Percentiles rank a stretch among this genome's conserved stretches.
phyloP scores from a whole-genome alignment of 176 grass and related monocot species.

The Panicum miliaceum region DNA sequence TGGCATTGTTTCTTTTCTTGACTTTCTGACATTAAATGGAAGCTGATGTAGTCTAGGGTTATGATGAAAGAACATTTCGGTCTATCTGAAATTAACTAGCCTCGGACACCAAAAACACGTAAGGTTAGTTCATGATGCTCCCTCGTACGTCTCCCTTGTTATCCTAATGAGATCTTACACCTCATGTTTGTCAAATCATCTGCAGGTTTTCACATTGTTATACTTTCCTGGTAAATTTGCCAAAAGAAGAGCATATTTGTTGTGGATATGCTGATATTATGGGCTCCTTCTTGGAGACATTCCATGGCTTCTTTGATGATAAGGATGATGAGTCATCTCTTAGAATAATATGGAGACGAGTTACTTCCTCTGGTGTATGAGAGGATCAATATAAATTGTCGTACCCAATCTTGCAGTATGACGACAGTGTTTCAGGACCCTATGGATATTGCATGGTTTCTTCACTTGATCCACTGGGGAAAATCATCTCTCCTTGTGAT shows the following conservation, averaged over 20 bases:
- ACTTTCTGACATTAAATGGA: background rate
- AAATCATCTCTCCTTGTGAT: slow-evolving; percentile 84
- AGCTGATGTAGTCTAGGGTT: background rate
- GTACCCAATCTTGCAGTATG: slow-evolving; percentile 37
- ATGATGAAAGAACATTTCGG: background rate
- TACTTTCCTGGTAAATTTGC: slow-evolving; percentile 64
- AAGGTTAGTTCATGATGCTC: background rate
- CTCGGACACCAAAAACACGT: slow-evolving; percentile 20
- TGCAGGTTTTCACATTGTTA: slow-evolving; percentile 93
- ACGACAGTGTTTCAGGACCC: slow-evolving; percentile 36
- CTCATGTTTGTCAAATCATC: slow-evolving; percentile 38
- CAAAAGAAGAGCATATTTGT: slow-evolving; percentile 77
- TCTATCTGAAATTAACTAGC: slow-evolving; percentile 21
- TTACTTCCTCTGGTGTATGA: slow-evolving; percentile 78
- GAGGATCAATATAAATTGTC: slow-evolving; percentile 48
- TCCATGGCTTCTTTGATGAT: slow-evolving; percentile 71
- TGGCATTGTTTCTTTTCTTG: slow-evolving; percentile 14
- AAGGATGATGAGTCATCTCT: slow-evolving; percentile 58
- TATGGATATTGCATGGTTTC: slow-evolving; percentile 68
- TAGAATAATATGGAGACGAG: slow-evolving; percentile 71
- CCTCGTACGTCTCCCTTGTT: slow-evolving; percentile 19
- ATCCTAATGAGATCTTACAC: slow-evolving; percentile 21
- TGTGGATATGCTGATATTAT: slow-evolving; percentile 79
- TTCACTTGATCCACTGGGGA: slow-evolving; percentile 80
- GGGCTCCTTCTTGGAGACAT: slow-evolving; percentile 83